These are phyloP conservation scores for Suillus discolor DNA, from an alignment of 768 basidiomycete species.

Conservation along the genomic window DNA sequence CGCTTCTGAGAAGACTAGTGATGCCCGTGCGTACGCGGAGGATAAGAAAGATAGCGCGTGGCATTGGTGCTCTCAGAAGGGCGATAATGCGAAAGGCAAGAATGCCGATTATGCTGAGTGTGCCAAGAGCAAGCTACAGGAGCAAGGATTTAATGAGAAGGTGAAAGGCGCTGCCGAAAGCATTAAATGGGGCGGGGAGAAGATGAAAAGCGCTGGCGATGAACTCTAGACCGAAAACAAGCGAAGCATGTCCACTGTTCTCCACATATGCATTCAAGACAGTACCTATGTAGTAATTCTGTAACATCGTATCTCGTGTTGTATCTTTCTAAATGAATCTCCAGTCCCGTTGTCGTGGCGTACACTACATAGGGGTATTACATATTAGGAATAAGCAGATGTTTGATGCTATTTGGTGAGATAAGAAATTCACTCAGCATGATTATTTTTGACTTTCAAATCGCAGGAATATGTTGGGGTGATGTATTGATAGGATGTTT, in stretches of 20 bases:
- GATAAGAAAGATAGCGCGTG: slow-evolving; percentile 7
- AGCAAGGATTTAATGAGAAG: slow-evolving; percentile 24
- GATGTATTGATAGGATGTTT: not conserved
- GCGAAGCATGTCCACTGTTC: not conserved
- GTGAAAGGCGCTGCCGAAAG: slow-evolving; percentile 25
- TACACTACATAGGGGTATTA: not conserved
- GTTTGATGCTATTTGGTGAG: not conserved
- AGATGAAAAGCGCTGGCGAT: slow-evolving; percentile 30
- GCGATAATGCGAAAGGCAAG: slow-evolving; percentile 24
- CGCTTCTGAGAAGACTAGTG: slow-evolving; percentile 31
- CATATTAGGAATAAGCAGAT: not conserved
- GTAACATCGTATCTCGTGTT: not conserved
- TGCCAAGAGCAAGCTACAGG: slow-evolving; percentile 25
- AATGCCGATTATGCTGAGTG: slow-evolving; percentile 28
- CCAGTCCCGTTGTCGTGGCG: too few relatives aligned
- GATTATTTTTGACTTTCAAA: not conserved
- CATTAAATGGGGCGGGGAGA: slow-evolving; percentile 25
- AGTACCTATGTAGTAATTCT: not conserved
- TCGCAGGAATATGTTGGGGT: not conserved
- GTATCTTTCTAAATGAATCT: too few relatives aligned
- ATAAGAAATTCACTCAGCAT: not conserved
- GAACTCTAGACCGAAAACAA: slow-evolving; percentile 35
- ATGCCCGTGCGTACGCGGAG: slow-evolving; percentile 6
- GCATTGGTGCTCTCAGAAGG: slow-evolving; percentile 26
- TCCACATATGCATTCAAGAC: not conserved